These are phyloP conservation scores for Yamadazyma triangularis DNA, from an alignment of 1,139 yeast genomes.

Conservation along the genomic window DNA sequence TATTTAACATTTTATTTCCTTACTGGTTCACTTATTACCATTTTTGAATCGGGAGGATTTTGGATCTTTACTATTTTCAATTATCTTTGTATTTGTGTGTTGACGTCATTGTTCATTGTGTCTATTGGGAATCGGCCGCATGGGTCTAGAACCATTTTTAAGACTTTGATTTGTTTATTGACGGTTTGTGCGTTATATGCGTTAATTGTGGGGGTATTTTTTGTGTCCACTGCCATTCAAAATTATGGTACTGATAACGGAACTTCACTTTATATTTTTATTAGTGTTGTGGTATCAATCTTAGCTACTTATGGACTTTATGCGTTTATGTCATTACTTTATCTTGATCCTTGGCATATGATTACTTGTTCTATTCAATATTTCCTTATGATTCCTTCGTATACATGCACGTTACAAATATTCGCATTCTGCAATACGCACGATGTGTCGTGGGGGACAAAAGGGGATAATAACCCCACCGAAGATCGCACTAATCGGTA, in stretches of 20 bases:
- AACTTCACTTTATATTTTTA: conserved; percentile 50
- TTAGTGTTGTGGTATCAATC: conserved; percentile 78
- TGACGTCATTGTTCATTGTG: conserved; percentile 81
- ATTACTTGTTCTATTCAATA: conserved; percentile 80
- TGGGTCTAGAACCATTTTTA: conserved; percentile 69
- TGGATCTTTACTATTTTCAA: conserved; percentile 80
- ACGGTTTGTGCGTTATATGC: conserved; percentile 82
- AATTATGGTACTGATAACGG: conserved; percentile 34
- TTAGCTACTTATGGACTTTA: conserved; percentile 92
- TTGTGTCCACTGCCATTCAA: conserved; percentile 56
- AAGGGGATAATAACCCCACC: conserved; percentile 78
- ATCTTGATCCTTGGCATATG: conserved; percentile 94
- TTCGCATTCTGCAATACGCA: conserved; percentile 95
- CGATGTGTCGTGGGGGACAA: conserved; percentile 97
- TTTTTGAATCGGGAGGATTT: conserved; percentile 53
- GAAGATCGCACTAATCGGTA: conserved; percentile 45
- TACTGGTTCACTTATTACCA: conserved; percentile 72
- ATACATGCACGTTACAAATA: conserved; percentile 85
- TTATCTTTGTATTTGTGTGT: conserved; percentile 72
- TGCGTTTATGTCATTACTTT: conserved; percentile 69
- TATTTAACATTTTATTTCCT: conserved; percentile 88
- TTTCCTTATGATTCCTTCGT: conserved; percentile 84
- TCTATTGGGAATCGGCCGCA: conserved; percentile 97
- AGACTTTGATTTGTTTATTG: conserved; percentile 64
- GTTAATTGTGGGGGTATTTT: conserved; percentile 74